Evolutionary conservation across 176 grass and related monocot species (phyloP), one percentile per base, ranked within the genome.

Genomic region (Avena sativa): DNA sequence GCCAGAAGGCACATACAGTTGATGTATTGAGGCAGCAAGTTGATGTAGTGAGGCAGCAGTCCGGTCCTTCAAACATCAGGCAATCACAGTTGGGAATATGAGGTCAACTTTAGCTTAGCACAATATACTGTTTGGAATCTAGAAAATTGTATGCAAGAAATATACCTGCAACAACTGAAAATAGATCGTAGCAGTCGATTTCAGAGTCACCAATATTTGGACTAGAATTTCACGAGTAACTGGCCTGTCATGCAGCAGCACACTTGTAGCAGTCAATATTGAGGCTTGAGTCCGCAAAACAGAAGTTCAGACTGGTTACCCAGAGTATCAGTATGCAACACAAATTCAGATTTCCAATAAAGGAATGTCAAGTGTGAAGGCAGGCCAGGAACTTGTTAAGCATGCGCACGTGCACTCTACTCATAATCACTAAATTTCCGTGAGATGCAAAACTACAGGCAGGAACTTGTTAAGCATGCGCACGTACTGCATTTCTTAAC

Each of bases 1-100:
- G 23, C 25, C 89, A 69, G 78, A 87, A 92, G 30, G 44, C 50
- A 50, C 85, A 79, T 12, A 76, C 40, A 14, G 81, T 68, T 14
- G 84, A 28, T 28, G 28, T 28, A 28, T 28, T 28, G 28, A 28
- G 28, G 28, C 28, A 28, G 28, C 28, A 28, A 28, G 28, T 28
- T 28, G 28, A 28, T 28, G 28, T 28, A 28, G 28, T 77, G 40
- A 92, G 87, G 68, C 91, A 89, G 63, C 91, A 92, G 61, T 92
- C 85, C 25, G 80, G 80, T 32, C 91, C 91, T 92, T 84, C n/a
- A 56, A 44, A 20, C 47, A 53, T 55, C 15, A 84, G 30, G 2
- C n/a, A 72, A 78, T 26, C 15, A 12, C 49, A 71, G 61, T 83
- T 46, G 38, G 36, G 84, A 83, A 62, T 79, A 17, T 16, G 20